Evolutionary conservation across 2,329 filamentous ascomycete genomes (phyloP).

Genomic region (Clonostachys rhizophaga): DNA sequence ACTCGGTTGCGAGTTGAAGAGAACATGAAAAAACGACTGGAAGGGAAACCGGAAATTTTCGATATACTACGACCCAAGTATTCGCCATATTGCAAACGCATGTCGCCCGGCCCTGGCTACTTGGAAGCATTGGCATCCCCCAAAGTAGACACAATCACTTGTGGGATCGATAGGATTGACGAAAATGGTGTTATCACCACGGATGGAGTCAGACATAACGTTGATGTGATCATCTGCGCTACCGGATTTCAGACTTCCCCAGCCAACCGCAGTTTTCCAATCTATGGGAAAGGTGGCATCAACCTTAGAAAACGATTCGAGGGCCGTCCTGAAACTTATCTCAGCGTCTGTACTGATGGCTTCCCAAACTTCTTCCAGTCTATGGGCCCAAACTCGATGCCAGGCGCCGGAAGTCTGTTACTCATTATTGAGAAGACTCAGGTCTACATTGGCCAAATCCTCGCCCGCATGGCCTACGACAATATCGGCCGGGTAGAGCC

Average conservation of each 20-base stretch:
- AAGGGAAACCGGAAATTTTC: slow-evolving; percentile 13
- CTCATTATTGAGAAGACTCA: neutral
- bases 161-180: slow-evolving; percentile 26
- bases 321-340: slow-evolving; percentile 36
- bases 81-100: slow-evolving; percentile 24
- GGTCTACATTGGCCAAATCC: neutral
- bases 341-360: slow-evolving; percentile 34
- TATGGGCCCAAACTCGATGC: neutral
- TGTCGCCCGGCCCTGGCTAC: slow-evolving; percentile 41
- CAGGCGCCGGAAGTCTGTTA: neutral
- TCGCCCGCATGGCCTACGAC: neutral
- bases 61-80: slow-evolving; percentile 39
- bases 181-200: slow-evolving; percentile 18
- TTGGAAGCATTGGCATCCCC: slow-evolving; percentile 33
- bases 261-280: slow-evolving; percentile 30
- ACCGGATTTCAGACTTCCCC: slow-evolving; percentile 27
- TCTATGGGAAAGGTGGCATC: slow-evolving; percentile 40
- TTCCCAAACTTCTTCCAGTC: slow-evolving; percentile 35
- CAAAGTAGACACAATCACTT: slow-evolving; percentile 43
- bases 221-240: slow-evolving; percentile 28
- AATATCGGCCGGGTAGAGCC: slow-evolving; percentile 29
- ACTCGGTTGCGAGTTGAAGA: slow-evolving; percentile 29
- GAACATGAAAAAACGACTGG: slow-evolving; percentile 32
- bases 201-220: slow-evolving; percentile 17
- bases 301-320: slow-evolving; percentile 39